phyloP scores from a whole-genome alignment of 1,284 basidiomycete genomes.

The Microbotryum intermedium region DNA sequence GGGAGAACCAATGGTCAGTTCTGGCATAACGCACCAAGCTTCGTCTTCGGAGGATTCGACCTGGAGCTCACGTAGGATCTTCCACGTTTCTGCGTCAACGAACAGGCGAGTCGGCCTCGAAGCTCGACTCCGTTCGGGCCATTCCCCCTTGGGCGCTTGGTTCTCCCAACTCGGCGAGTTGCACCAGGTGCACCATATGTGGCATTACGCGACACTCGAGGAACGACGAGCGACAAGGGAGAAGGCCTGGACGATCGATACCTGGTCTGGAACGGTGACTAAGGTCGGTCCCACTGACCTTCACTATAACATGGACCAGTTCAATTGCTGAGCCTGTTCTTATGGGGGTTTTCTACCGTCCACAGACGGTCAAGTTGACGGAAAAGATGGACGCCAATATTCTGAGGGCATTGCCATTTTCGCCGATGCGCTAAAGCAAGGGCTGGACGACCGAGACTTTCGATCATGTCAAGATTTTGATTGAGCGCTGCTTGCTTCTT shows the following conservation, averaged over 20 bases:
- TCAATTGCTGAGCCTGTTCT: neutral
- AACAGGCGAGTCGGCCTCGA: slow-evolving; percentile 29
- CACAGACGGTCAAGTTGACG: slow-evolving; percentile 65
- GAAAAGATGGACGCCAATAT: slow-evolving; percentile 70
- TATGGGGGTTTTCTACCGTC: neutral
- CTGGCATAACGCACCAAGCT: too few relatives aligned
- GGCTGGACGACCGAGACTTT: neutral
- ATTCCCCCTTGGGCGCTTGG: slow-evolving; percentile 81
- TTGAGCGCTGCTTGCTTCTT: too few relatives aligned
- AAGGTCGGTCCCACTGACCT: slow-evolving; percentile 54
- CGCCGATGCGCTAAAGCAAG: slow-evolving; percentile 48
- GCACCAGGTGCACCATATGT: slow-evolving; percentile 70
- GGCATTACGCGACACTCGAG: slow-evolving; percentile 83
- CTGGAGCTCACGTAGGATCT: too few relatives aligned
- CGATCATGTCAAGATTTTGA: too few relatives aligned
- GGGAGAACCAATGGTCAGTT: slow-evolving; percentile 78
- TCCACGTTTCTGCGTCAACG: slow-evolving; percentile 42
- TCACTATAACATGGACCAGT: slow-evolving; percentile 36
- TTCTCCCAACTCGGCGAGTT: slow-evolving; percentile 83
- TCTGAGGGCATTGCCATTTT: slow-evolving; percentile 62
- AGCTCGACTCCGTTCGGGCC: slow-evolving; percentile 28
- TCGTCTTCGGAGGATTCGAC: too few relatives aligned
- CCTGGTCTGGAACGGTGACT: slow-evolving; percentile 52
- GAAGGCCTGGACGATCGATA: slow-evolving; percentile 82
- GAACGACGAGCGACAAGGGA: slow-evolving; percentile 71